A percentile compares a stretch with the other conserved stretches of the same genome.
phyloP scores from a whole-genome alignment of 495 filamentous ascomycete genomes.

The Barbatosphaeria neglecta region DNA sequence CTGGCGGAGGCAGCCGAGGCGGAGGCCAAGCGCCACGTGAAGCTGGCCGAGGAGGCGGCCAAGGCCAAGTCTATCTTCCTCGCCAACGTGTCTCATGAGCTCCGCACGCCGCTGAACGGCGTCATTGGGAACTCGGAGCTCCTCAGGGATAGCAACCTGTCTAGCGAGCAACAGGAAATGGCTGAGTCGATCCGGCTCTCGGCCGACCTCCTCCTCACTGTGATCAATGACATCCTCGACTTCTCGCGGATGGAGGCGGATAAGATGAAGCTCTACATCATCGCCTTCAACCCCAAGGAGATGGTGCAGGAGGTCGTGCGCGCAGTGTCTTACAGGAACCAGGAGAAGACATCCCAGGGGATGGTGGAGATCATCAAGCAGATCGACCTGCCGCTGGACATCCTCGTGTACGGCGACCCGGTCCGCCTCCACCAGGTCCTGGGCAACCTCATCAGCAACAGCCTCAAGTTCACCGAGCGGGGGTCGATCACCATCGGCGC shows the following conservation, averaged over 20 bases:
- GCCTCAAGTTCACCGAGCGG: slow-evolving; percentile 83
- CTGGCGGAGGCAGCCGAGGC: slow-evolving; percentile 81
- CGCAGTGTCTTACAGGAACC: slow-evolving; percentile 73
- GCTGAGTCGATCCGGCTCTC: slow-evolving; percentile 88
- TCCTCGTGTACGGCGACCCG: slow-evolving; percentile 82
- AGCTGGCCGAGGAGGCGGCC: slow-evolving; percentile 70
- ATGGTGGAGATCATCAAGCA: slow-evolving; percentile 55
- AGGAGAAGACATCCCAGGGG: slow-evolving; percentile 53
- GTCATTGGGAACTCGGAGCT: slow-evolving; percentile 87
- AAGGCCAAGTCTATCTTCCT: slow-evolving; percentile 88
- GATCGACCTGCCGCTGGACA: slow-evolving; percentile 54
- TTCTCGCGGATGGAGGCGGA: slow-evolving; percentile 91
- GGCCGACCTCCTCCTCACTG: slow-evolving; percentile 77
- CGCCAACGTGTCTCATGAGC: slow-evolving; percentile 81
- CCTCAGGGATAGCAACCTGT: slow-evolving; percentile 63
- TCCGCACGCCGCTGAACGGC: slow-evolving; percentile 77
- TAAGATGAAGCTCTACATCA: slow-evolving; percentile 86
- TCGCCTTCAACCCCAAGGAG: slow-evolving; percentile 72
- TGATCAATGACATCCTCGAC: slow-evolving; percentile 92
- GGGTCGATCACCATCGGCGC: slow-evolving; percentile 75
- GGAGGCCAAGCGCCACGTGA: slow-evolving; percentile 75
- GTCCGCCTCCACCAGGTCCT: slow-evolving; percentile 86
- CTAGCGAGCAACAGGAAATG: slow-evolving; percentile 75
- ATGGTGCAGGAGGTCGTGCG: slow-evolving; percentile 82
- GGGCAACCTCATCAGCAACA: slow-evolving; percentile 87